A percentile compares a stretch with the other conserved stretches of the same genome.
phyloP scores from a whole-genome alignment of 441 rosid species.

The Mallotus repandus region DNA sequence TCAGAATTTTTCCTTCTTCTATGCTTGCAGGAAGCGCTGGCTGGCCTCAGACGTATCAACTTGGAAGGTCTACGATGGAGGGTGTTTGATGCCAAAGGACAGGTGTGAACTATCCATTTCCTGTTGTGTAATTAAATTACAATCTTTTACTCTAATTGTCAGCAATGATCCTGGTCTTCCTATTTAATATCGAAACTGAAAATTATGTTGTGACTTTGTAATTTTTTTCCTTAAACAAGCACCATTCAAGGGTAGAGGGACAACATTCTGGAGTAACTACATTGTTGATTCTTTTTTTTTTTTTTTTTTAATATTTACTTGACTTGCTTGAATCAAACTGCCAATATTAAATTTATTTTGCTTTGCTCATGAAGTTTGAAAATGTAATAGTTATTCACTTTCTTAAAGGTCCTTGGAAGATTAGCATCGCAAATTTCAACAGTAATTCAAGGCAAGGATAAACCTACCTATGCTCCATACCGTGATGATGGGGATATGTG shows the following conservation, averaged over 20 bases:
- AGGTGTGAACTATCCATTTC: slow-evolving; percentile 42
- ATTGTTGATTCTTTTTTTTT: neutral
- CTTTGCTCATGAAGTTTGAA: neutral
- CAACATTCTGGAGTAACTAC: neutral
- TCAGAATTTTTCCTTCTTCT: neutral
- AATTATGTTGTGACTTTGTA: no score
- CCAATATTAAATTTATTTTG: neutral
- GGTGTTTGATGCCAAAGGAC: slow-evolving; percentile 98
- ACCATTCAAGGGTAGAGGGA: no score
- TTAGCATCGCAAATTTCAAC: slow-evolving; percentile 93
- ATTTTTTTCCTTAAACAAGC: no score
- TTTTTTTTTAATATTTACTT: neutral
- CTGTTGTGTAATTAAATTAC: neutral
- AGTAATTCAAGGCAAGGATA: slow-evolving; percentile 95
- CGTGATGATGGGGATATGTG: slow-evolving; percentile 98
- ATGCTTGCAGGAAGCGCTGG: slow-evolving; percentile 81
- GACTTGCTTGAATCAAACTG: neutral
- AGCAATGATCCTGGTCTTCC: no score
- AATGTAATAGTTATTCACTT: slow-evolving; percentile 4
- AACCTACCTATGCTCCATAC: slow-evolving; percentile 90
- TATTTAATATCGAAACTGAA: no score
- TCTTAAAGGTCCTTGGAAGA: slow-evolving; percentile 84
- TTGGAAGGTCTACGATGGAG: slow-evolving; percentile 95
- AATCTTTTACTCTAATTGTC: neutral
- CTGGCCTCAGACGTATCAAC: slow-evolving; percentile 88